Evolutionary conservation across 2,329 filamentous ascomycete genomes (phyloP), one percentile per base, ranked within the genome.

Genomic region (Penicillium sp.): DNA sequence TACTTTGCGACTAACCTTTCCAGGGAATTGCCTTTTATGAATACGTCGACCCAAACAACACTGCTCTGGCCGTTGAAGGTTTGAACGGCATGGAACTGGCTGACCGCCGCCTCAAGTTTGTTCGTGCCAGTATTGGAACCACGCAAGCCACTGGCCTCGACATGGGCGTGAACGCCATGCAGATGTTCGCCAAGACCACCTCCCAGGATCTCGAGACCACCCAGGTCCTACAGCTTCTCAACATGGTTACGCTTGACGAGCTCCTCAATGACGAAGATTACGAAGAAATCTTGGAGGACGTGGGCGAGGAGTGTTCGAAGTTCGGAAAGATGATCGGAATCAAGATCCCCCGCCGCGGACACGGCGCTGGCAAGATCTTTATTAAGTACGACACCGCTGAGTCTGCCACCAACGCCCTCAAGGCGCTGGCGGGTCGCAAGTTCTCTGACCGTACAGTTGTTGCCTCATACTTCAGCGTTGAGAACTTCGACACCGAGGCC

Each of bases 241-340:
- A 98, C 75, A 98, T 98, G 93, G 91, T 98, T 32, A 98, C 93
- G 0, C 79, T 89, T 0, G 93, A 98, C 61, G 93, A 98, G 71
- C 75, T 98, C 22, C 82, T 96, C 71, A 90, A 97, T 65, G 84
- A 83, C 45, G 90, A 97, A 32, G 93, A 98, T 64, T 97, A 96
- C 64, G 87, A 96, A 72, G 93, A 98, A 85, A 98, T 98, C 58
- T 84, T 85, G 65, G 91, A 97, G 59, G 94, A 98, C 60, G 86
- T 99, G 33, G 79, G 81, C 49, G 93, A 96, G 46, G 93, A 99
- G 65, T 97, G 93, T 72, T 74, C 78, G 63, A 98, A 98, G 69
- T 98, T 86, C 65, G 93, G 94, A 54, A 78, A 77, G 44, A 80
- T 99, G 26, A 57, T 89, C 37, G 87, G 89, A n/a, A 75, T 97